Evolutionary conservation across 345 rosid species (phyloP), one percentile per base, ranked within the genome.

Genomic region (Garcia nutans): DNA sequence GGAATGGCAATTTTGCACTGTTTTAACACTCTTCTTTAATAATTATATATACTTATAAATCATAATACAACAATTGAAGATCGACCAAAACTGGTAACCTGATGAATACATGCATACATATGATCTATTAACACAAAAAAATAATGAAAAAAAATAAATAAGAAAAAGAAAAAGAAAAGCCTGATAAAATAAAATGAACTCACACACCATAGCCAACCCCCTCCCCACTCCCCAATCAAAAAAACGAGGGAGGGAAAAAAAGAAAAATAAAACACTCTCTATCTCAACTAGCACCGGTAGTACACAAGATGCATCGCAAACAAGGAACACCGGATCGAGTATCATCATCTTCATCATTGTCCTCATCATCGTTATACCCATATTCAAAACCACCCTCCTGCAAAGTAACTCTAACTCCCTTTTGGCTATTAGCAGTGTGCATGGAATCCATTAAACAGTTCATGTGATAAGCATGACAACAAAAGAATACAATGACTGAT

Each of bases 401-500:
- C 1, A 85, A 81, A 41, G 77, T 78, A 19, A 79, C 81, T 62
- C 77, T 79, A 24, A 76, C 50, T 49, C 72, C 83, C 74, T 86
- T 84, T 65, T 88, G 82, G 76, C 76, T 78, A 22, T 68, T 85
- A 61, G 74, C 81, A 8, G 89, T 88, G 17, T 89, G 88, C 79
- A 90, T 86, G 26, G 97, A 90, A 82, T 93, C 99, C 89, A 74
- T 76, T 74, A 96, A 92, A 76, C 99, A 96, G 26, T 79, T 80
- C 88, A 71, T 82, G 83, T 96, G 99, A 83, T 96, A 93, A 54
- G 92, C 93, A 79, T 96, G 99, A 70, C 99, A 93, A 80, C 99
- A 96, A 81, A 92, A 93, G 93, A 96, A 96, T 65, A 86, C 84
- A 10, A 92, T 83, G 1, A 90, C 96, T 0, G 97, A 89, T 60